Conservation (phyloP, 139 green algal genomes). For the Picochlorum sp. region DNA sequence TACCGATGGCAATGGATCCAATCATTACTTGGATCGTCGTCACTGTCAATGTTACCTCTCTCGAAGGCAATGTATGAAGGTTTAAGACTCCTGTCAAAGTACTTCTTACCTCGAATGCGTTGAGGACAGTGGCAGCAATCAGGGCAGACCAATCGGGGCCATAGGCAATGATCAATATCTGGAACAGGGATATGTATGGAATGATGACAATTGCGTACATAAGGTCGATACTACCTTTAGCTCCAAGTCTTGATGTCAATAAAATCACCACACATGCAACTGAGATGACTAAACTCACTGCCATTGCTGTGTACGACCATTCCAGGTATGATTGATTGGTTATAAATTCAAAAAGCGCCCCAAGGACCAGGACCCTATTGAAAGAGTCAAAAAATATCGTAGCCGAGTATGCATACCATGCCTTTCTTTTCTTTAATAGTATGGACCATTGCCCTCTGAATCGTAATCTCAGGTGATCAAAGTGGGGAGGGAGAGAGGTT, state of each 20-base stretch:
- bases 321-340: background rate
- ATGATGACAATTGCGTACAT: background rate
- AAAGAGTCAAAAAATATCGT: background rate
- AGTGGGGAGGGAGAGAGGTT: background rate
- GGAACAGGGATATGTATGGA: background rate
- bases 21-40: background rate
- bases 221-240: background rate
- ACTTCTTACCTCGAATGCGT: background rate
- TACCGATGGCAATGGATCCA: background rate
- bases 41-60: background rate
- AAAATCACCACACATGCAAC: background rate
- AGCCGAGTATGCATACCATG: background rate
- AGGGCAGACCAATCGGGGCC: background rate
- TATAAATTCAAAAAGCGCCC: background rate
- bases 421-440: background rate
- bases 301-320: background rate
- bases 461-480: background rate
- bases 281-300: background rate
- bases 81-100: background rate
- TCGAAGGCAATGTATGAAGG: background rate
- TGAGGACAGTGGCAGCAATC: background rate
- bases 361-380: background rate
- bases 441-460: background rate
- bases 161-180: background rate
- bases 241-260: background rate